Evolutionary conservation across 495 filamentous ascomycete species (phyloP).

Genomic region (Trichocladium antarcticum): DNA sequence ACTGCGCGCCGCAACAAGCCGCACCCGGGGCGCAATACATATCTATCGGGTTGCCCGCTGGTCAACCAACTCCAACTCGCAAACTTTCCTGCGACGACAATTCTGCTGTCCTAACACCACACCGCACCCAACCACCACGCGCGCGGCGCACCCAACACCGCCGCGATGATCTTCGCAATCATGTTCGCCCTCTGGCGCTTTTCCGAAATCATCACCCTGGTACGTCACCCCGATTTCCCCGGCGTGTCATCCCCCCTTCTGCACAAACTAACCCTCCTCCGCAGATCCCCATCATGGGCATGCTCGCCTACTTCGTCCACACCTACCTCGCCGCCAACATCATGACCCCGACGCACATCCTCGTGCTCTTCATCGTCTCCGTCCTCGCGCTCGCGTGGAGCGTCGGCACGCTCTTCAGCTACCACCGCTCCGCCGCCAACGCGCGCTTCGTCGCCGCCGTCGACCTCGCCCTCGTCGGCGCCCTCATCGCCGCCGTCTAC

Average conservation of each 20-base stretch:
- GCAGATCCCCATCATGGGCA: constrained; percentile 74
- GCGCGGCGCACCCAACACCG: constrained; percentile 1
- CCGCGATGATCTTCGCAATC: constrained; percentile 62
- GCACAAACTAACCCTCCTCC: background rate
- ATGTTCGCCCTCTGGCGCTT: constrained; percentile 80
- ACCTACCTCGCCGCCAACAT: constrained; percentile 55
- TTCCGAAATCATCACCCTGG: constrained; percentile 66
- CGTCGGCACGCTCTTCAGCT: constrained; percentile 68
- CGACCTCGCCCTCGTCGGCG: constrained; percentile 71
- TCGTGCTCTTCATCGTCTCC: constrained; percentile 84
- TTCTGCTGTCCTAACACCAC: background rate
- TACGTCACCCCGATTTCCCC: constrained; percentile 20
- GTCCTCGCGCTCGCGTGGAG: constrained; percentile 71
- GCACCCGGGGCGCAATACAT: too few relatives aligned
- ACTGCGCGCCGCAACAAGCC: too few relatives aligned
- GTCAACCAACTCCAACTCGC: background rate
- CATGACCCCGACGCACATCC: constrained; percentile 68
- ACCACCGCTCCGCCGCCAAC: constrained; percentile 59
- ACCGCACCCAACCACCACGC: background rate
- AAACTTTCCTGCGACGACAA: too few relatives aligned
- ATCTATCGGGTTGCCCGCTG: too few relatives aligned
- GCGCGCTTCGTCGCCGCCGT: constrained; percentile 65
- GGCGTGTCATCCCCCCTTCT: background rate
- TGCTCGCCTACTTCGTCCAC: constrained; percentile 79
- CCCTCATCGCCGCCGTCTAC: constrained; percentile 71